Conservation (phyloP, 2,329 filamentous ascomycete genomes). For the Mollisia scopiformis region DNA sequence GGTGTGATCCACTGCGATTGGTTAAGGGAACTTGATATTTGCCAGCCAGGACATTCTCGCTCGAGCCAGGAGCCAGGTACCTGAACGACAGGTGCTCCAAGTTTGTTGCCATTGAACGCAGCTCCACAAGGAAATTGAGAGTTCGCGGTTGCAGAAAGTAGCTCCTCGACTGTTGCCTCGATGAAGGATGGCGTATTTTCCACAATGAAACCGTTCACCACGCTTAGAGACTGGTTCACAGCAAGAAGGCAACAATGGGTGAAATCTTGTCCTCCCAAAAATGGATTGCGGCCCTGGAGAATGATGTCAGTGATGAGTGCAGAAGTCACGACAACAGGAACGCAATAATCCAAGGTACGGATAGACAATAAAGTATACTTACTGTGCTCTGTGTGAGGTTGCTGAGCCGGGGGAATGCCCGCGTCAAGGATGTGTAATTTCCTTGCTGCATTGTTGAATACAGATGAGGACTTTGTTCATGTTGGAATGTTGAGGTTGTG, state of each 20-base stretch:
- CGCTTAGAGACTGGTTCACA: slow-evolving; percentile 14
- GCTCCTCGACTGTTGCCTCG: slow-evolving; percentile 7
- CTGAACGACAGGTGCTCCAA: slow-evolving; percentile 15
- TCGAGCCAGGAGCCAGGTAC: slow-evolving; percentile 18
- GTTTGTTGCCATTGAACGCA: slow-evolving; percentile 13
- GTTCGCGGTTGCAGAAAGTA: slow-evolving; percentile 7
- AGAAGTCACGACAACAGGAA: neutral
- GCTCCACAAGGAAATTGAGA: slow-evolving; percentile 24
- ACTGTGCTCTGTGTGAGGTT: neutral
- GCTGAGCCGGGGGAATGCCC: neutral
- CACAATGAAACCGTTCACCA: slow-evolving; percentile 7
- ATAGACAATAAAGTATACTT: neutral
- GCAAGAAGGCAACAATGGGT: slow-evolving; percentile 22
- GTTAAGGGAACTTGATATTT: slow-evolving; percentile 8
- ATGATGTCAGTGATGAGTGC: neutral
- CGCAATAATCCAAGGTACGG: neutral
- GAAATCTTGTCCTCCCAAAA: slow-evolving; percentile 19
- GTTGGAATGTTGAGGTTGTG: neutral
- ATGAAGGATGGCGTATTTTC: slow-evolving; percentile 4
- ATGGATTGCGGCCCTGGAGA: neutral
- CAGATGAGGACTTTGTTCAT: neutral
- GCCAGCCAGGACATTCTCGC: slow-evolving; percentile 21
- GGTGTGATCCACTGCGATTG: slow-evolving; percentile 4
- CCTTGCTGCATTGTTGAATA: neutral
- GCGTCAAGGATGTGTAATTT: neutral